Evolutionary conservation across 2,329 filamentous ascomycete genomes (phyloP), one percentile per base, ranked within the genome.

Genomic region (Cordyceps cateniannulata): DNA sequence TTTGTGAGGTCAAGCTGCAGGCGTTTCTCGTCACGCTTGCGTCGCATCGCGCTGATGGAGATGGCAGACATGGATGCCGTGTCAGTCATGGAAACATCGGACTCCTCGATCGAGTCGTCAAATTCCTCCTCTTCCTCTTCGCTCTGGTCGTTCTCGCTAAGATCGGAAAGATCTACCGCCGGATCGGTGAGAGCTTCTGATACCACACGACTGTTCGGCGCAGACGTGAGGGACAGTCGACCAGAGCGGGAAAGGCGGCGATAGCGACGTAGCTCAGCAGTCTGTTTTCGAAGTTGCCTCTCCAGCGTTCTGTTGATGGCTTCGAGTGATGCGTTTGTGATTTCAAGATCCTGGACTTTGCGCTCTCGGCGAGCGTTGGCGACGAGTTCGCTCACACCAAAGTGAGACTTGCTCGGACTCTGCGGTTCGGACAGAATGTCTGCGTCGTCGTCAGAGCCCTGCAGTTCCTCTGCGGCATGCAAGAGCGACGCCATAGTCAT

Each of bases 221-320:
- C 77, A 27, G 79, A 77, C 27, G 79, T 77, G 16, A 87, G 75
- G 0, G 89, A 89, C 20, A 97, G 77, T 1, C 86, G 83, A 0
- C 92, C 92, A 0, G 91, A 86, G 22, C 93, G 85, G 44, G 91
- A 96, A 54, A 98, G 77, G n/a, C 95, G 86, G 56, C 90, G 85
- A 71, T 88, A 98, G 48, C 93, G 83, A 61, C 95, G 87, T 35
- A 99, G 73, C 70, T 99, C 95, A 1, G 89, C 85, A 42, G 90
- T 93, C 69, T 98, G 93, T 71, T 96, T 96, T 27, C 92, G 86
- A 68, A 99, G 82, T 71, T 98, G 91, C 25, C 91, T 85, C 75
- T 99, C 95, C 0, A 99, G 77, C 0, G 92, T 95, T 58, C 93
- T 84, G 71, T 99, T 99, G 75, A 99, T 98, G 45, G 95, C 95